Evolutionary conservation across 2,329 filamentous ascomycete genomes (phyloP).

Genomic region (Penicillium hordei): DNA sequence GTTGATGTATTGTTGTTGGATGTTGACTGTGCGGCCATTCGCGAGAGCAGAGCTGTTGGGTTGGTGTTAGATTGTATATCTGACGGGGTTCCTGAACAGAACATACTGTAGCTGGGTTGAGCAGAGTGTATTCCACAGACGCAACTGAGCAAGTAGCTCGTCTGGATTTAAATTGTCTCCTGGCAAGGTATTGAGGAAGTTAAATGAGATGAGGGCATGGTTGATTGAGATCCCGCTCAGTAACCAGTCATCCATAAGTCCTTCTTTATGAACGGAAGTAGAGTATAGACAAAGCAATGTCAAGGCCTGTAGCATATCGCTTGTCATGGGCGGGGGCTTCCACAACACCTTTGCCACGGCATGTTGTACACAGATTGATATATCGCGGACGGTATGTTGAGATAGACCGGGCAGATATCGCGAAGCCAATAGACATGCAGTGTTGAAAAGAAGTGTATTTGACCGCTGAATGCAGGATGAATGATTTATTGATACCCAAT

Average conservation of each 20-base stretch:
- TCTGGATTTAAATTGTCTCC: slow-evolving; percentile 28
- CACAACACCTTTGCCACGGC: slow-evolving; percentile 32
- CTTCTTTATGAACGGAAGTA: slow-evolving; percentile 34
- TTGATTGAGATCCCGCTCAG: slow-evolving; percentile 40
- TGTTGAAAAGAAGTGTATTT: slow-evolving; percentile 36
- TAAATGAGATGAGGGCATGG: slow-evolving; percentile 30
- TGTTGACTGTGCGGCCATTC: slow-evolving; percentile 33
- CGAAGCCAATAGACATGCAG: slow-evolving; percentile 35
- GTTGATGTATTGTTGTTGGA: slow-evolving; percentile 32
- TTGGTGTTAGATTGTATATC: slow-evolving; percentile 8
- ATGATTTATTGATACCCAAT: slow-evolving; percentile 34
- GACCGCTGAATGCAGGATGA: slow-evolving; percentile 31
- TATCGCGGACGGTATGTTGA: slow-evolving; percentile 28
- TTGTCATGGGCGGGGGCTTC: slow-evolving; percentile 31
- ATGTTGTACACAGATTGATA: slow-evolving; percentile 36
- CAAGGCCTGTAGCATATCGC: slow-evolving; percentile 34
- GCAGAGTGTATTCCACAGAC: slow-evolving; percentile 38
- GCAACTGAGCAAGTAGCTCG: slow-evolving; percentile 33
- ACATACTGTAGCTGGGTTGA: slow-evolving; percentile 37
- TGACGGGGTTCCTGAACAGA: neutral
- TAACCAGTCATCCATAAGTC: slow-evolving; percentile 38
- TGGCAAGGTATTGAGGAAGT: slow-evolving; percentile 18
- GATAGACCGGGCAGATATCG: slow-evolving; percentile 36
- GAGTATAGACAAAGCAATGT: slow-evolving; percentile 36
- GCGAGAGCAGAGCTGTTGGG: slow-evolving; percentile 30